Evolutionary conservation across 2,329 filamentous ascomycete species (phyloP), one percentile per base, ranked within the genome.

Genomic region (Graphium sp.): DNA sequence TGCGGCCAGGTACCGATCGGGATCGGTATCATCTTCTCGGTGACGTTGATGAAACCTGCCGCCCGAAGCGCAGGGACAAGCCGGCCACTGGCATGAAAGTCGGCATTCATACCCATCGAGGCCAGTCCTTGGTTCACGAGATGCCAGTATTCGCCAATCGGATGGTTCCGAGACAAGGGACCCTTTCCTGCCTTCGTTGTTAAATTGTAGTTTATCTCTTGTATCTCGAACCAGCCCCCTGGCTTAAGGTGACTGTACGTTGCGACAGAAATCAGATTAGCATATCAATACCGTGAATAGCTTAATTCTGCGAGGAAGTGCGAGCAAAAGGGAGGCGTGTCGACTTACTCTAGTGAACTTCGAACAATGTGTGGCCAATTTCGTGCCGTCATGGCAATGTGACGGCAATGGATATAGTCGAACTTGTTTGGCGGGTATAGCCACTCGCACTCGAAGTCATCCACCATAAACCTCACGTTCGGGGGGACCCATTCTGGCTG

Each of bases 391-490:
- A n/a, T n/a, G n/a, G n/a, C n/a, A n/a, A n/a, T n/a, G n/a, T n/a
- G 28, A 45, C 28, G 39, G 50, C 47, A n/a, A n/a, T n/a, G n/a
- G 37, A 55, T 43, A 35, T 41, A 49, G 36, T 49, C 46, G 34
- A 50, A 50, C 16, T 38, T 39, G 40, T 67, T 60, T 7, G 36
- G 30, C 3, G 39, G 38, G 32, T 49, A 53, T 37, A 54, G 48
- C 54, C 55, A 57, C 13, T 45, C 39, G n/a, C 62, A 55, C 41
- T 72, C 67, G 20, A 66, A 63, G 41, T 79, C 72, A 41, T 79
- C 73, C 20, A 78, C 61, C 32, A 73, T 57, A 38, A 78, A 78
- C 32, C 62, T 58, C 34, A 72, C 66, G 39, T 78, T 78, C 17
- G 57, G 52, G 2, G 70, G 69, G 4, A 74, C 60, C 49, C 60